Base-by-base conservation (phyloP, 495 filamentous ascomycete species). In the Tetracladium marchalianum region DNA sequence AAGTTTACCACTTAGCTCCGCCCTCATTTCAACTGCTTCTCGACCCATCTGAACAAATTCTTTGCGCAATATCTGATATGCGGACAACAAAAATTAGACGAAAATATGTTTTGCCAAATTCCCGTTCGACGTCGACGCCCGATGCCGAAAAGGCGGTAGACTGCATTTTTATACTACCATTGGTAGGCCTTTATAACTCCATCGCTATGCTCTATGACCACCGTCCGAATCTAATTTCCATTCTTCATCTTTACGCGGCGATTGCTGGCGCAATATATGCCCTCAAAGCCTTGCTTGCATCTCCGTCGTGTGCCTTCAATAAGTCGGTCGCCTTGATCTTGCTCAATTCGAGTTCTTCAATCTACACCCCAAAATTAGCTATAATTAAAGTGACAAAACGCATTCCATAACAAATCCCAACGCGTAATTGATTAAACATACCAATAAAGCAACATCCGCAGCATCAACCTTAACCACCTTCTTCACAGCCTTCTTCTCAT, bases 271-370 rank as follows among this genome's bases (percentile, higher is more conserved):
- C 16, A 35, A 72, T 59, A 45, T 63, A 75, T 2, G 82, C 82
- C 50, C 57, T 75, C 64, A 94, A 72, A 2, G 88, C 86, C 59
- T 72, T 71, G 9, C 75, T 75, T 1, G 77, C 78, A 66, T 92
- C 77, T 0, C 88, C 89, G 33, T 90, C 86, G 57, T 90, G 71
- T n/a, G 73, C 65, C 61, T 77, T 82, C 34, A 95, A 73, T 44
- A 95, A 62, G 39, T 95, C 89, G 11, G 85, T 93, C 1, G 88
- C 89, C 61, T 88, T 92, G 5, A 58, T 52, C 63, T 92, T 94
- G 11, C 68, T 73, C 24, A 95, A 60, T 37, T 93, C 87, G 39
- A 95, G 65, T 59, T 94, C 75, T 8, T 89, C 82, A 24, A 84
- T 76, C 85, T 93, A 34, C 33, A n/a, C 31, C 12, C n/a, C 45